phyloP scores from a whole-genome alignment of 2,329 filamentous ascomycete species.

The Botrytis tulipae region DNA sequence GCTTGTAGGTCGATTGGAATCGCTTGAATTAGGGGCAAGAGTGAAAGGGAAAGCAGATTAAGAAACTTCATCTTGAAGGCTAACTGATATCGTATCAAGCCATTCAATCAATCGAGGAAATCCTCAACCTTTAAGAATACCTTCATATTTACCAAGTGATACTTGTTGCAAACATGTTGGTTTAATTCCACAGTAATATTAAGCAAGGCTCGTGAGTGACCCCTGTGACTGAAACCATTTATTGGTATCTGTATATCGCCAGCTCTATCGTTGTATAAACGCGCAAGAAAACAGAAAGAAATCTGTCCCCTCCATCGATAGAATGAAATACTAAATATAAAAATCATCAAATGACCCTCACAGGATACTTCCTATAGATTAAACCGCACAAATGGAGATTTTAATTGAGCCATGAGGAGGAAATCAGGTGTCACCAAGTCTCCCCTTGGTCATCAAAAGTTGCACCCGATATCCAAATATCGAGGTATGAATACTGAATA shows the following conservation, averaged over 20 bases:
- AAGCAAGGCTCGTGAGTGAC: slow-evolving; percentile 3
- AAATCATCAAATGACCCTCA: slow-evolving; percentile 4
- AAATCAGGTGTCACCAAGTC: not conserved
- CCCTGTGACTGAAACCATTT: not conserved
- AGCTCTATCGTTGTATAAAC: not conserved
- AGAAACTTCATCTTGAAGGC: slow-evolving; percentile 13
- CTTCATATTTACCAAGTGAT: not conserved
- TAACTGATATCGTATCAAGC: not conserved
- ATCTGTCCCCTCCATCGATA: not conserved
- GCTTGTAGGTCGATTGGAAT: slow-evolving; percentile 8
- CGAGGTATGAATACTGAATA: not conserved
- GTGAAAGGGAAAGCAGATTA: not conserved
- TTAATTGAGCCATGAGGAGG: not conserved
- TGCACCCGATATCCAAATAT: not conserved
- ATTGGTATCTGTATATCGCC: not conserved
- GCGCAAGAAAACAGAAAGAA: not conserved
- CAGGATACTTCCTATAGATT: not conserved
- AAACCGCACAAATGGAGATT: not conserved
- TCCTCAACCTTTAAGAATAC: not conserved
- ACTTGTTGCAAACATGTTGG: not conserved
- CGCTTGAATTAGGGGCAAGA: slow-evolving; percentile 14
- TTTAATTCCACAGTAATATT: not conserved
- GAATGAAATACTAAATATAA: not conserved
- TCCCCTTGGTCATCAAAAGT: slow-evolving; percentile 4
- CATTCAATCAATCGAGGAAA: not conserved